phyloP scores from a whole-genome alignment of 805 yeast species.

The Cyberlindnera euphorbiae region DNA sequence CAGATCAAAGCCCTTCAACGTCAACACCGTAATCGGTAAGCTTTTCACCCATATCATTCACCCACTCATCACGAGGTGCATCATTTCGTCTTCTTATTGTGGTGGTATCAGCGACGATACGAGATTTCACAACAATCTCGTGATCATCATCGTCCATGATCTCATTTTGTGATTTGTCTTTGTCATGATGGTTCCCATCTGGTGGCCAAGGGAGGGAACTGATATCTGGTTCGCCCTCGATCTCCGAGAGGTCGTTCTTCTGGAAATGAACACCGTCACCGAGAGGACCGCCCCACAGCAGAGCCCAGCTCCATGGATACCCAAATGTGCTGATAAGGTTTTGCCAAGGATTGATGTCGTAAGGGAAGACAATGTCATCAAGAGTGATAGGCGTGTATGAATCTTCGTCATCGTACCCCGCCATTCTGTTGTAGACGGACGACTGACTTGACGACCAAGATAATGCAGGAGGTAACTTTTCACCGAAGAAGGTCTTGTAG shows the following conservation, averaged over 20 bases:
- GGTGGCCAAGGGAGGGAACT: conserved; percentile 90
- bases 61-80: conserved; percentile 50
- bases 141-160: conserved; percentile 7
- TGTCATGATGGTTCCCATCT: conserved; percentile 57
- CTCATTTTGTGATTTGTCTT: background rate
- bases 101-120: background rate
- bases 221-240: conserved; percentile 46
- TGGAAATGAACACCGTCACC: conserved; percentile 57
- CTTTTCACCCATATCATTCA: conserved; percentile 77
- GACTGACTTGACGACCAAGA: conserved; percentile 22
- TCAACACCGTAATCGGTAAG: conserved; percentile 89
- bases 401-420: conserved; percentile 6
- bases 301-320: conserved; percentile 54
- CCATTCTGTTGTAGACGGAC: conserved; percentile 7
- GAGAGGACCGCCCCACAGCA: conserved; percentile 64
- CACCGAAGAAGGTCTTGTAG: conserved; percentile 28
- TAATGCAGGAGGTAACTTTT: conserved; percentile 14
- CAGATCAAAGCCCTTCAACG: no score
- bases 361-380: conserved; percentile 78
- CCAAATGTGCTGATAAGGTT: conserved; percentile 59
- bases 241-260: conserved; percentile 47
- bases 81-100: conserved; percentile 5
- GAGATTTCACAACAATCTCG: conserved; percentile 26
- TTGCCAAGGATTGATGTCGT: conserved; percentile 58
- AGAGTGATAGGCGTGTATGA: conserved; percentile 32